Base-by-base conservation (phyloP, 169 alveolate species). In the Eimeria mitis region DNA sequence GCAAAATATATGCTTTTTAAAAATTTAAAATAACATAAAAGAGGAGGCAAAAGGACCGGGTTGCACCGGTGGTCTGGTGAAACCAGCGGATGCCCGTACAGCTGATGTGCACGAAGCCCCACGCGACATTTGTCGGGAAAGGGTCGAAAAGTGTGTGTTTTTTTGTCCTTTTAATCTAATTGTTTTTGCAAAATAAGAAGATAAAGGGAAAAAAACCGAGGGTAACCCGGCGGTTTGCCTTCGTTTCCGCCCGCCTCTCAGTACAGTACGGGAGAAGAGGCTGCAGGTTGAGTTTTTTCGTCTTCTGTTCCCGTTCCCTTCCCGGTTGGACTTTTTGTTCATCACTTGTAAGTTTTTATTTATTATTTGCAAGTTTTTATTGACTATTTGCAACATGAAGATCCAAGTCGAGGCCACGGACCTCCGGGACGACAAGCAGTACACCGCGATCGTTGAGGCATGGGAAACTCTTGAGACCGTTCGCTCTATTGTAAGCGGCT, bases 391-490 rank as follows among this genome's bases (percentile, higher is more conserved):
- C 47, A 79, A 47, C 49, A 79, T 79, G 89, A 79, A 79, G 56
- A 79, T 79, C 9, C 49, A 31, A 79, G 89, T 79, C 1, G 89
- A 79, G 31, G 89, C 71, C 37, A 79, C 89, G 25, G 89, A 79
- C 54, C 63, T 79, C 40, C 63, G 70, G 23, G 70, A 79, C 25
- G 89, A 79, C 44, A 44, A 79, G 31, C 34, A 47, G 47, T 79
- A 79, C 44, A 34, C 63, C 70, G 89, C 70, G 44, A 79, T 34
- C 47, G 89, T 79, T 23, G 89, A 79, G 44, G 44, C 70, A 5
- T 79, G 89, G 89, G 89, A 79, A 34, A 79, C 89, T 23, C 44
- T 79, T 2, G 89, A 79, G 34, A 79, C 89, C 37, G 89, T 79
- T 52, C 89, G 89, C 25, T 3, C 40, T 5, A 44, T 79, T 47